These are phyloP conservation scores for Brasenia schreberi DNA, from an alignment of 164 flowering plant genomes.

Conservation along the genomic window DNA sequence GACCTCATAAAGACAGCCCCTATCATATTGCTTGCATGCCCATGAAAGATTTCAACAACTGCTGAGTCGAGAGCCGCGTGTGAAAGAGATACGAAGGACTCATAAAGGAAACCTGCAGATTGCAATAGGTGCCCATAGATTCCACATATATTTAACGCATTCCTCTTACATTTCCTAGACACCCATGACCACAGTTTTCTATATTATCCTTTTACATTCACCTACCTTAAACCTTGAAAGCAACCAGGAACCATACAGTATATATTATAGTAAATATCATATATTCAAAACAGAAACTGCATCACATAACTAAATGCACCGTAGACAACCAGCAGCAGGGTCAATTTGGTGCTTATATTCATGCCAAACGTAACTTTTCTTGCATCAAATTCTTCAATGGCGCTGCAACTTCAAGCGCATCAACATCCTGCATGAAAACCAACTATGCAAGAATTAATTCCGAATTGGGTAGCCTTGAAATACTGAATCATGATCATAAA, in stretches of 20 bases:
- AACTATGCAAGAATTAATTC: not conserved
- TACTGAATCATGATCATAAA: not conserved
- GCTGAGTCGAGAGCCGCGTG: not conserved
- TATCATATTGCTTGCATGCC: not conserved
- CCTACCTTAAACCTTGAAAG: too few relatives aligned
- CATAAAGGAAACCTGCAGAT: not conserved
- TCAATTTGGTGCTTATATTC: not conserved
- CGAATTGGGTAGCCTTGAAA: not conserved
- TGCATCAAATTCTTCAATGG: not conserved
- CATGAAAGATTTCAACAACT: not conserved
- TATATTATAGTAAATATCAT: too few relatives aligned
- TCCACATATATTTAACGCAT: not conserved
- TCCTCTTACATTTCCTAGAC: not conserved
- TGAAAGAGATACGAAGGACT: not conserved
- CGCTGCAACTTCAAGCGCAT: not conserved
- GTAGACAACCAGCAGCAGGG: not conserved
- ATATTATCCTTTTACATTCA: not conserved
- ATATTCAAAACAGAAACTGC: not conserved
- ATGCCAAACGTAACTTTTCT: not conserved
- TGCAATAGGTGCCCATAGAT: not conserved
- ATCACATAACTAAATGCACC: not conserved
- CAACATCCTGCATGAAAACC: not conserved
- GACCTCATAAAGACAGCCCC: not conserved
- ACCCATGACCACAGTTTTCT: not conserved
- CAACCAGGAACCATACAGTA: too few relatives aligned